Evolutionary conservation across 2,329 filamentous ascomycete species (phyloP).

Genomic region (Fusarium fujikuroi): DNA sequence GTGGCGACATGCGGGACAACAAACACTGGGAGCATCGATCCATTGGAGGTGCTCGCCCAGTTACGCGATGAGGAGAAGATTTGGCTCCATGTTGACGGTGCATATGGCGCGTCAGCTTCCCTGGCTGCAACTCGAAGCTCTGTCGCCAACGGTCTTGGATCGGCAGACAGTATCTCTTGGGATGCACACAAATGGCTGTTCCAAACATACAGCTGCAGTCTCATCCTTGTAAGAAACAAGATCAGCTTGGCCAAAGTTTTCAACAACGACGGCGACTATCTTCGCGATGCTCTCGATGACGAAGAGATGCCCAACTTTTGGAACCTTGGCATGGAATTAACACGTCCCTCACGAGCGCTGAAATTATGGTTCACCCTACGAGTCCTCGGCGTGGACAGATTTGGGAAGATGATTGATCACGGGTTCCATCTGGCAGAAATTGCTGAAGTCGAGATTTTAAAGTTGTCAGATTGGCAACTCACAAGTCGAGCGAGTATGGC

Average conservation of each 20-base stretch:
- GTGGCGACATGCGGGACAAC: constrained; percentile 12
- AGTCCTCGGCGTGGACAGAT: constrained; percentile 1
- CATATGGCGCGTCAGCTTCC: constrained; percentile 12
- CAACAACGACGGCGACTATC: constrained; percentile 12
- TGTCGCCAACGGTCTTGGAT: not conserved
- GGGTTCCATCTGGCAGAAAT: constrained; percentile 2
- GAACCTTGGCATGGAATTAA: constrained; percentile 16
- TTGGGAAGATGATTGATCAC: constrained; percentile 5
- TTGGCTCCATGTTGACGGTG: constrained; percentile 21
- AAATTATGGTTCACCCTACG: constrained; percentile 15
- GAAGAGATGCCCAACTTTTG: constrained; percentile 22
- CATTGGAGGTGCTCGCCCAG: not conserved
- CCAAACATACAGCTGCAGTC: constrained; percentile 17
- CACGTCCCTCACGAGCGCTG: constrained; percentile 5
- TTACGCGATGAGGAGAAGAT: not conserved
- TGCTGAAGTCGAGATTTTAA: not conserved
- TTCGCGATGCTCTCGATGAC: constrained; percentile 15
- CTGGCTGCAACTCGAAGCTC: not conserved
- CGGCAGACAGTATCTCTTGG: constrained; percentile 23
- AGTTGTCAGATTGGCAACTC: not conserved
- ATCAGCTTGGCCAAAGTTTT: constrained; percentile 3
- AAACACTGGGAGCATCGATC: constrained; percentile 10
- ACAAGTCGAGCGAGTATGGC: constrained; percentile 19
- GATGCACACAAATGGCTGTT: constrained; percentile 20
- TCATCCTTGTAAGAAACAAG: constrained; percentile 2